phyloP scores from a whole-genome alignment of 2,329 filamentous ascomycete species.

The Neofusicoccum umdonicola region DNA sequence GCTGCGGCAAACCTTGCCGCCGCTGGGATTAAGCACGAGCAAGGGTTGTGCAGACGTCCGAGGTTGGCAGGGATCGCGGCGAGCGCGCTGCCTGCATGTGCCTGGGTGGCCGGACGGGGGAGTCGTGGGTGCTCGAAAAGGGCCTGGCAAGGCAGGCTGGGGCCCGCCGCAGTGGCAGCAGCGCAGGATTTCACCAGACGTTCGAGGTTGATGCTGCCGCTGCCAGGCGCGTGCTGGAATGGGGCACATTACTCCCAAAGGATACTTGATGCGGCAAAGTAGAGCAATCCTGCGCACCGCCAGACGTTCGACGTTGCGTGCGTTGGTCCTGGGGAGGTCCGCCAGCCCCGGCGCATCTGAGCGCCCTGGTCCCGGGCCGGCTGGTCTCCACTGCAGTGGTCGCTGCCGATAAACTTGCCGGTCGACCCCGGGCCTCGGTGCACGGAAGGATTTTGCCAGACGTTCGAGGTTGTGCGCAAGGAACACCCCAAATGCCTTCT shows the following conservation, averaged over 20 bases:
- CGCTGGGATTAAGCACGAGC: no score
- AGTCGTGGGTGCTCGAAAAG: no score
- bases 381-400: background rate
- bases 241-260: no score
- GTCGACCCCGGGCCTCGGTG: background rate
- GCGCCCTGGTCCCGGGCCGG: background rate
- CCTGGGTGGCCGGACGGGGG: no score
- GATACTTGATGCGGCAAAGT: no score
- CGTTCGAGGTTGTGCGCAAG: background rate
- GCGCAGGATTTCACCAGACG: background rate
- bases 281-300: no score
- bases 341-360: no score
- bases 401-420: background rate
- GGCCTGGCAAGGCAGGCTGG: no score
- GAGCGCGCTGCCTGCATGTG: no score
- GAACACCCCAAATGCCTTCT: background rate
- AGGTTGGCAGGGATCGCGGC: background rate
- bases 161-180: no score
- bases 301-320: background rate
- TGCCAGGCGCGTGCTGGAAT: no score
- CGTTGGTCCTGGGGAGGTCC: background rate
- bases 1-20: no score
- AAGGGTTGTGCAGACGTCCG: background rate
- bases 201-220: background rate
- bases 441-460: constrained; percentile 1